Evolutionary conservation across 1,284 basidiomycete species (phyloP).

Genomic region (Rhodotorula glutinis): DNA sequence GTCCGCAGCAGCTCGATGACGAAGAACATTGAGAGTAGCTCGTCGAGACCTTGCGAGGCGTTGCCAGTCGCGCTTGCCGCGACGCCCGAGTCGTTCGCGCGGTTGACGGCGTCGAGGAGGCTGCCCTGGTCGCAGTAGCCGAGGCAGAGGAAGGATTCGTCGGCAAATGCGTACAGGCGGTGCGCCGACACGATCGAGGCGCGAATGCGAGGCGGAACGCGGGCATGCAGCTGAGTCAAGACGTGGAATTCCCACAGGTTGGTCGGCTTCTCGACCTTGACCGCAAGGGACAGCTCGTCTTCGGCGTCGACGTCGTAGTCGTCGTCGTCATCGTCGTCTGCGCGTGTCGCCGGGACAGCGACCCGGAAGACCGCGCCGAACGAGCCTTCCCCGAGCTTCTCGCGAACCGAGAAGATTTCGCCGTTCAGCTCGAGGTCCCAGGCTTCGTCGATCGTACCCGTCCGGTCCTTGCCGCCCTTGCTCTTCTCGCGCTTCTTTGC

Average conservation of each 20-base stretch:
- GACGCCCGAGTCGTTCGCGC: conserved; percentile 66
- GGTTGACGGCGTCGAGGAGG: conserved; percentile 88
- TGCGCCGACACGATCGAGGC: conserved; percentile 64
- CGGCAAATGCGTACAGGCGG: conserved; percentile 69
- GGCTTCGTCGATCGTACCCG: conserved; percentile 41
- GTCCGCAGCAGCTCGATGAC: conserved; percentile 80
- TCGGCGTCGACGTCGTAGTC: conserved; percentile 57
- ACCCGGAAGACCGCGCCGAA: conserved; percentile 85
- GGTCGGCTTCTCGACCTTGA: conserved; percentile 88
- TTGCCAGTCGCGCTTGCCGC: conserved; percentile 47
- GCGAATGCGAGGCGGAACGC: conserved; percentile 59
- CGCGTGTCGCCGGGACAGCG: conserved; percentile 33
- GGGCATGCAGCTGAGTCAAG: conserved; percentile 70
- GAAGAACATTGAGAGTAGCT: conserved; percentile 94
- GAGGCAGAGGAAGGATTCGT: conserved; percentile 87
- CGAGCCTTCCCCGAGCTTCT: conserved; percentile 94
- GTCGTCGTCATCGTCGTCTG: conserved; percentile 53
- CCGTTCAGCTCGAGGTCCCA: conserved; percentile 55
- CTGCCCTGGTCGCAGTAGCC: conserved; percentile 89
- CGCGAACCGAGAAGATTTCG: conserved; percentile 64
- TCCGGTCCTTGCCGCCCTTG: conserved; percentile 30
- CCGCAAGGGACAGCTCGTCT: conserved; percentile 66
- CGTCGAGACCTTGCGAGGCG: conserved; percentile 62
- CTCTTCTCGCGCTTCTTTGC: conserved; percentile 50
- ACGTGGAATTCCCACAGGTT: conserved; percentile 92